These are phyloP conservation scores for Phytophthora nicotianae DNA, from an alignment of 352 stramenopile species.

Conservation along the genomic window DNA sequence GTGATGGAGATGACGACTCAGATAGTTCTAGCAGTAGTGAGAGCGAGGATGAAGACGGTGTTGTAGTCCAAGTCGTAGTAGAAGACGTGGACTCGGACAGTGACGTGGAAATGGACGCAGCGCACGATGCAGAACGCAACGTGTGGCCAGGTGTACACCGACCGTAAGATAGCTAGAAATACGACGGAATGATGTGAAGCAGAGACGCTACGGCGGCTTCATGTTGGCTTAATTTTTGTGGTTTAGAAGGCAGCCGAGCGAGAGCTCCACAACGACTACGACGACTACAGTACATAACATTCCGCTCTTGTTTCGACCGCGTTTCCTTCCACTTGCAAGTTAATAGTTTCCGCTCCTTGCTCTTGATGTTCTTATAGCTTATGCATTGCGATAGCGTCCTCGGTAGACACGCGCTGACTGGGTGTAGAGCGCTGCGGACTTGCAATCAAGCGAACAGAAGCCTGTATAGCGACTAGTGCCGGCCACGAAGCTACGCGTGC, in stretches of 20 bases:
- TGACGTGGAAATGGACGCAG: constrained; percentile 27
- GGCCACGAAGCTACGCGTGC: constrained; percentile 61
- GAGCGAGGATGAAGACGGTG: constrained; percentile 21
- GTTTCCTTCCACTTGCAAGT: constrained; percentile 16
- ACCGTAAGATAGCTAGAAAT: constrained; percentile 15
- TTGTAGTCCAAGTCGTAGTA: constrained; percentile 16
- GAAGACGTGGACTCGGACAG: constrained; percentile 25
- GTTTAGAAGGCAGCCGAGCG: constrained; percentile 4
- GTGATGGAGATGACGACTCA: constrained; percentile 27
- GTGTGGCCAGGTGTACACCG: constrained; percentile 25
- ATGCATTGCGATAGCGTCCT: constrained; percentile 39
- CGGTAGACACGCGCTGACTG: constrained; percentile 36
- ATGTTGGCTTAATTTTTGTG: constrained; percentile 27
- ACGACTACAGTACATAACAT: constrained; percentile 26
- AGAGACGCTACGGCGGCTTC: background rate
- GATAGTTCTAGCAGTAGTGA: constrained; percentile 29
- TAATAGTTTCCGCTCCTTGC: constrained; percentile 19
- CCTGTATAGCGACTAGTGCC: constrained; percentile 55
- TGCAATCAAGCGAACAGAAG: constrained; percentile 83
- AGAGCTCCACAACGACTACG: constrained; percentile 14
- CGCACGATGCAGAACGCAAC: constrained; percentile 30
- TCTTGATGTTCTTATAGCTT: background rate
- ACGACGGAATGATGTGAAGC: background rate
- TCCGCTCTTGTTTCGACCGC: constrained; percentile 12
- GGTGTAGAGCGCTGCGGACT: constrained; percentile 66